Base-by-base conservation (phyloP, 768 basidiomycete genomes). In the Suillus subaureus region DNA sequence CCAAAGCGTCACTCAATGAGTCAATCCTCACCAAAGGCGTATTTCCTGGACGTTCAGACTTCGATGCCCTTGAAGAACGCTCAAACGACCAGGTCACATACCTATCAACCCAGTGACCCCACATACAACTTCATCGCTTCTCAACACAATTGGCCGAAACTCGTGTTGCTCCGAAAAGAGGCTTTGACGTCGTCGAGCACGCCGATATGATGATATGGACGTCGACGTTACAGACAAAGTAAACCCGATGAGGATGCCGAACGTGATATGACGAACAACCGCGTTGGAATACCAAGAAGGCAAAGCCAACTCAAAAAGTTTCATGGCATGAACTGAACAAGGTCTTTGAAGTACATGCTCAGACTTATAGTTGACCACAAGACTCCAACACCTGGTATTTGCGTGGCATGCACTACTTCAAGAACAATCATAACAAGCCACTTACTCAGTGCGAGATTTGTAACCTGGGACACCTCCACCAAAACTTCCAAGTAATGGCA, bases 21-120 rank as follows among this genome's bases (percentile, higher is more conserved):
- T 92, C 92, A 61, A 99, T 96, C 68, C 96, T 84, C 54, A 99
- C 81, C 64, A 99, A 80, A 2, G 97, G 97, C 0, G 97, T 99
- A 72, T 98, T 97, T 51, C 97, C 97, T 97, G 63, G 12, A 55
- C n/a, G 12, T 49, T 37, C 28, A 52, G 39, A 7, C 5, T 21
- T 7, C 28, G 12, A 37, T 6, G 28, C 9, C 0, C 1, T 55
- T 8, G 18, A 37, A 39, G 6, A 23, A 51, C 1, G 28, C 8
- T 42, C 26, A 37, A 35, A 63, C 33, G 37, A n/a, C 37, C 12
- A 12, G 35, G 31, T 56, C 23, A 69, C 85, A 26, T 64, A 94
- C 95, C 95, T 64, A 98, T 97, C 40, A 94, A 74, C 2, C 94
- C 96, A 13, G 88, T 86, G 6, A 97, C 89, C 0, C 96, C 96